Conservation (phyloP, 2,329 filamentous ascomycete genomes). For the Colletotrichum tropicicola region DNA sequence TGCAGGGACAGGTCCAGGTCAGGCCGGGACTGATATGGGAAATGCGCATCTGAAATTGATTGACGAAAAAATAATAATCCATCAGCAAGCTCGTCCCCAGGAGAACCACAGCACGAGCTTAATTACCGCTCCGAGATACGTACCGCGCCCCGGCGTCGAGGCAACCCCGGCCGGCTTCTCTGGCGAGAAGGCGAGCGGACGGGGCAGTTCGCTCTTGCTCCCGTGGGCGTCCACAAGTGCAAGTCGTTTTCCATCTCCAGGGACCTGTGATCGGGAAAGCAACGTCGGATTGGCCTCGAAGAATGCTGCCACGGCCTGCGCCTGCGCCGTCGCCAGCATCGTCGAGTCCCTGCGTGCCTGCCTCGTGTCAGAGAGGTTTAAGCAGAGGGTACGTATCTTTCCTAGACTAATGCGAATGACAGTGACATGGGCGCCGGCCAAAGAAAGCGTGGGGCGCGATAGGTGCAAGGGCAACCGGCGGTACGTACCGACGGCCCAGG, state of each 20-base stretch:
- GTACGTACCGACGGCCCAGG: not conserved
- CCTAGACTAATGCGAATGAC: slow-evolving; percentile 29
- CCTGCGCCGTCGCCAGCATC: not conserved
- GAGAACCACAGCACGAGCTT: slow-evolving; percentile 11
- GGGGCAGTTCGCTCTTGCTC: not conserved
- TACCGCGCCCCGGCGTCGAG: not conserved
- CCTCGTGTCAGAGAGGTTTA: not conserved
- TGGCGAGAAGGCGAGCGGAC: not conserved
- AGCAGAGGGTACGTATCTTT: slow-evolving; percentile 13
- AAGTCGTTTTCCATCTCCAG: not conserved
- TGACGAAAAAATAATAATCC: not conserved
- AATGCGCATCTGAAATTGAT: not conserved
- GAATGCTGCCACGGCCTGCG: too few relatives aligned
- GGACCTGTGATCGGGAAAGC: not conserved
- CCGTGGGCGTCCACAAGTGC: not conserved
- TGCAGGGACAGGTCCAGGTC: slow-evolving; percentile 4
- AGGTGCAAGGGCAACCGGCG: not conserved
- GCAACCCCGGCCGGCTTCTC: not conserved
- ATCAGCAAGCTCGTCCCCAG: not conserved
- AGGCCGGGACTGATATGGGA: not conserved
- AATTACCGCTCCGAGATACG: slow-evolving; percentile 1
- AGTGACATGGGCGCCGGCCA: slow-evolving; percentile 16
- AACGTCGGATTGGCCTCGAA: not conserved
- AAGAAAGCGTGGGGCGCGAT: slow-evolving; percentile 22
- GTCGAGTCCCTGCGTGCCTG: not conserved